Percentiles rank a stretch among this genome's conserved stretches.
These are phyloP conservation scores for Thelephora aurantiotincta DNA, from an alignment of 768 basidiomycete genomes.

Conservation along the genomic window DNA sequence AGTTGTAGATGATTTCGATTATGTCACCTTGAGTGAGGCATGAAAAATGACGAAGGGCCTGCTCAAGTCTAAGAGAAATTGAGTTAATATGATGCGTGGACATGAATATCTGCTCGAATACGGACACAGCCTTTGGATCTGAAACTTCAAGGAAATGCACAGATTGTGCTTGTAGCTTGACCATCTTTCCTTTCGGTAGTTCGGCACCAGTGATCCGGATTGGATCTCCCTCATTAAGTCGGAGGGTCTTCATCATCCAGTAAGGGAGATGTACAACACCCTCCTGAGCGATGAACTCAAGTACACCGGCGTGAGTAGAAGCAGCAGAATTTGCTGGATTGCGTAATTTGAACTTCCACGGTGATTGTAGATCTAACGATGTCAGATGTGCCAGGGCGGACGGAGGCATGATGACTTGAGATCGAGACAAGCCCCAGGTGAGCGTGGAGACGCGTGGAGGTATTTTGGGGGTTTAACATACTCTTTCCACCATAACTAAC, in stretches of 20 bases:
- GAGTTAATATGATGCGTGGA: not conserved
- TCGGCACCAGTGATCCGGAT: constrained; percentile 84
- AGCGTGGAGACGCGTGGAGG: constrained; percentile 3
- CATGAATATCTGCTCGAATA: constrained; percentile 7
- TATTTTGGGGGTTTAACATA: constrained; percentile 28
- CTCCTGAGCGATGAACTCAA: constrained; percentile 98
- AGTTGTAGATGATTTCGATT: constrained; percentile 96
- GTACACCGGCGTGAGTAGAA: constrained; percentile 91
- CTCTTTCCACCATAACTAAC: constrained; percentile 97
- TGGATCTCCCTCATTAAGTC: constrained; percentile 87
- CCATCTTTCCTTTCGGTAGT: constrained; percentile 84
- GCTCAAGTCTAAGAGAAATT: constrained; percentile 57
- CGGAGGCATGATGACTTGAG: constrained; percentile 89
- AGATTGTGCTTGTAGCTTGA: constrained; percentile 94
- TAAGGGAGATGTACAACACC: constrained; percentile 90
- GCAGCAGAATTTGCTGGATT: constrained; percentile 78
- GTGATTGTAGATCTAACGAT: constrained; percentile 73
- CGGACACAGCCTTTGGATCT: constrained; percentile 95
- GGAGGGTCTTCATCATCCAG: constrained; percentile 99
- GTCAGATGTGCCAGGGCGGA: constrained; percentile 86
- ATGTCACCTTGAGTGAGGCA: constrained; percentile 90
- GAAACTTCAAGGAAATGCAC: constrained; percentile 94
- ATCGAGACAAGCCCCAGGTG: constrained; percentile 3
- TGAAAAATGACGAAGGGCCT: constrained; percentile 87
- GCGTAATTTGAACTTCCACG: constrained; percentile 94